Evolutionary conservation across 192 early-diverging fungal species (phyloP).

Genomic region (Glomus cerebriforme): DNA sequence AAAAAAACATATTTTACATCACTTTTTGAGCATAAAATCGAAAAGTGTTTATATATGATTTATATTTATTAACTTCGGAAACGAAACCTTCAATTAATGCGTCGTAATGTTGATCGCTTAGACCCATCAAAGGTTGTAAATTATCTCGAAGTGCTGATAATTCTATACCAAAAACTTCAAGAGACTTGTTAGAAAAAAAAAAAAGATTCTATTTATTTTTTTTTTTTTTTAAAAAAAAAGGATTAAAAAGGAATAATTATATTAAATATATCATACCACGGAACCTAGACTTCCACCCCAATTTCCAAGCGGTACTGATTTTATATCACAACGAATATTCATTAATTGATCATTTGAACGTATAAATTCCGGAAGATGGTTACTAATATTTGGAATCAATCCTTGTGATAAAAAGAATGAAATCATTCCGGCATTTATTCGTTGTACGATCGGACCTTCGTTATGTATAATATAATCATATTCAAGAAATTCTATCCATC

Average conservation of each 20-base stretch:
- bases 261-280: too few relatives aligned
- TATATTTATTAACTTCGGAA: background rate
- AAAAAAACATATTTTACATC: background rate
- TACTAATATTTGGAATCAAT: background rate
- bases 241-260: background rate
- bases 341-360: background rate
- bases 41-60: background rate
- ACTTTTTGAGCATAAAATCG: background rate
- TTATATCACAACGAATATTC: background rate
- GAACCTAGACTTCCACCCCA: background rate
- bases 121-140: background rate
- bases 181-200: background rate
- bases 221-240: too few relatives aligned
- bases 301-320: background rate
- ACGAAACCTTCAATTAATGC: background rate
- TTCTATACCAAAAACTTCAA: background rate
- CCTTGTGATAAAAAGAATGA: background rate
- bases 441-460: background rate
- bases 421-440: background rate
- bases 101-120: background rate
- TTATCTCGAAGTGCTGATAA: background rate
- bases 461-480: background rate
- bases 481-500: conserved; percentile 41
- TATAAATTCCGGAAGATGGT: background rate
- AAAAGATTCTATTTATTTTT: too few relatives aligned